Percentiles rank a stretch among this genome's conserved stretches.
phyloP scores from a whole-genome alignment of 306 rosid species.

The Prunus mongolica region DNA sequence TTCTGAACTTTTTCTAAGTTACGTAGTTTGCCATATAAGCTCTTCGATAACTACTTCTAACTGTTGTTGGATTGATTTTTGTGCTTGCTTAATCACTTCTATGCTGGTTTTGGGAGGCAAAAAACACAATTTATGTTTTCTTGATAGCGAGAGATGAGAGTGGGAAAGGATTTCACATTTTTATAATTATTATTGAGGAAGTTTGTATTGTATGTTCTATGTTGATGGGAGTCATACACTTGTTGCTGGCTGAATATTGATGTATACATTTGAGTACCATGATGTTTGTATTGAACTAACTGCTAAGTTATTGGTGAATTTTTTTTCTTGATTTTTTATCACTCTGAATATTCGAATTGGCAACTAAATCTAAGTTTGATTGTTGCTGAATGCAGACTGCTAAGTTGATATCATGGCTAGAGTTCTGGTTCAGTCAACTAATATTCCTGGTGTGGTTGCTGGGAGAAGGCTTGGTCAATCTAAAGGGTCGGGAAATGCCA shows the following conservation, averaged over 20 bases:
- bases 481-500: conserved; percentile 55
- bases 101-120: background rate
- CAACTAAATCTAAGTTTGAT: conserved; percentile 11
- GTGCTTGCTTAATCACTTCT: background rate
- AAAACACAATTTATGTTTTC: background rate
- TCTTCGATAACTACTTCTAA: background rate
- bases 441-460: conserved; percentile 55
- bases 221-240: background rate
- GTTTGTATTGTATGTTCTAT: background rate
- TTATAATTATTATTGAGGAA: background rate
- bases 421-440: conserved; percentile 79
- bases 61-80: background rate
- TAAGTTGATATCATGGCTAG: conserved; percentile 57
- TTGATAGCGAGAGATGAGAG: background rate
- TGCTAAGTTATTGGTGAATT: background rate
- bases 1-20: background rate
- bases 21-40: background rate
- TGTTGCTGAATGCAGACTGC: conserved; percentile 24
- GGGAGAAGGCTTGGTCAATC: conserved; percentile 47
- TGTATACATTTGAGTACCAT: background rate
- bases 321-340: background rate
- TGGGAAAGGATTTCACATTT: background rate
- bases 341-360: background rate
- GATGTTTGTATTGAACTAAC: background rate
- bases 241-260: background rate